These are phyloP conservation scores for Thelonectria olida DNA, from an alignment of 2,329 filamentous ascomycete species.

Conservation along the genomic window DNA sequence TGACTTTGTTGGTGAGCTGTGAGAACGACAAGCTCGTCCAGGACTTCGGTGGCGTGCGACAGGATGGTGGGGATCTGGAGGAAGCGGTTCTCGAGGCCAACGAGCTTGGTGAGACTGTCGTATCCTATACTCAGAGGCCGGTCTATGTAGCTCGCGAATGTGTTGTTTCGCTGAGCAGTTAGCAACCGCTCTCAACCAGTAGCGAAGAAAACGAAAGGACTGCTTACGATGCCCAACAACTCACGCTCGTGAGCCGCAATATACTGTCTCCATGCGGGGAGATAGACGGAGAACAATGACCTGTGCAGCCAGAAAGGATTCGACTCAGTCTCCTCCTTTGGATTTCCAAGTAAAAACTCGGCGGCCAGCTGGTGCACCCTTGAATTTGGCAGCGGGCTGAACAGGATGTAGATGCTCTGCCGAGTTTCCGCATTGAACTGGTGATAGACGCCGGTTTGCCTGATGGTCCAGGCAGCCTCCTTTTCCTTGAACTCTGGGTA, in stretches of 20 bases:
- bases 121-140: background rate
- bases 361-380: background rate
- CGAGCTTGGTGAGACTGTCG: background rate
- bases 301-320: slow-evolving; percentile 5
- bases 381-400: background rate
- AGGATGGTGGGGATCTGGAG: slow-evolving; percentile 4
- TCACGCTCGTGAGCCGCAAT: background rate
- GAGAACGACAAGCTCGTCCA: background rate
- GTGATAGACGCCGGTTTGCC: slow-evolving; percentile 2
- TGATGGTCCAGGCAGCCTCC: background rate
- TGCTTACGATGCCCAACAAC: background rate
- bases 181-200: background rate
- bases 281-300: background rate
- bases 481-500: slow-evolving; percentile 2
- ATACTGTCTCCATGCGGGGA: background rate
- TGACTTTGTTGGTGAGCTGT: background rate
- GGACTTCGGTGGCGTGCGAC: background rate
- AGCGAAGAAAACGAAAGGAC: background rate
- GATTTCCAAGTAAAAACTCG: background rate
- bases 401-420: background rate
- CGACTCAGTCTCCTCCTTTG: background rate
- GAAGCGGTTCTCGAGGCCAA: background rate
- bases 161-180: background rate
- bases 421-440: background rate
- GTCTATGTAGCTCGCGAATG: background rate